These are phyloP conservation scores for Phytophthora rubi DNA, from an alignment of 352 stramenopile genomes.

Conservation along the genomic window DNA sequence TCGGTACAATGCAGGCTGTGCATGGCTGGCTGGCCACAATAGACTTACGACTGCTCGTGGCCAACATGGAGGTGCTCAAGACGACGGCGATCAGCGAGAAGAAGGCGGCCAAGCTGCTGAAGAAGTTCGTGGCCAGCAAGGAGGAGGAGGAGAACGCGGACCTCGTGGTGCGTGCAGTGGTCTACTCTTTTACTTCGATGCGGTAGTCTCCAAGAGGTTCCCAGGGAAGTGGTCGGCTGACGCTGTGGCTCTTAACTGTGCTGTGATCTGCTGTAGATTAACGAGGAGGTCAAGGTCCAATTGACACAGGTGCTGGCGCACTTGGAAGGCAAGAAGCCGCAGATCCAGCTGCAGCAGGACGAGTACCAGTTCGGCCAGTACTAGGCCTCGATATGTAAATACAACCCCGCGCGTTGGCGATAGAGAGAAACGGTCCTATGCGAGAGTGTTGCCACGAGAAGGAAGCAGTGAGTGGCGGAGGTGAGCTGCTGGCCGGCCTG, in stretches of 20 bases:
- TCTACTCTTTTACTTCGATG: background rate
- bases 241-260: conserved; percentile 3
- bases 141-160: conserved; percentile 69
- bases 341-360: conserved; percentile 37
- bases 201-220: background rate
- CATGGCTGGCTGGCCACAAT: conserved; percentile 22
- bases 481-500: background rate
- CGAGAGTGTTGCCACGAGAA: background rate
- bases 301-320: conserved; percentile 76
- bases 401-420: conserved; percentile 22
- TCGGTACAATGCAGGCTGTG: background rate
- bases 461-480: background rate
- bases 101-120: conserved; percentile 72
- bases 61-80: conserved; percentile 71
- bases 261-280: conserved; percentile 51
- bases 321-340: conserved; percentile 57
- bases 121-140: conserved; percentile 79
- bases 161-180: conserved; percentile 55
- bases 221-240: background rate
- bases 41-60: conserved; percentile 10
- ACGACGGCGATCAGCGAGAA: conserved; percentile 68
- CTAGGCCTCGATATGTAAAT: conserved; percentile 40
- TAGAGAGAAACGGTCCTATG: conserved; percentile 3
- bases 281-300: conserved; percentile 79
- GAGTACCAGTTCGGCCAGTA: conserved; percentile 35